These are phyloP conservation scores for Cystobasidiaceae sp. DNA, from an alignment of 1,284 basidiomycete genomes.

Conservation along the genomic window DNA sequence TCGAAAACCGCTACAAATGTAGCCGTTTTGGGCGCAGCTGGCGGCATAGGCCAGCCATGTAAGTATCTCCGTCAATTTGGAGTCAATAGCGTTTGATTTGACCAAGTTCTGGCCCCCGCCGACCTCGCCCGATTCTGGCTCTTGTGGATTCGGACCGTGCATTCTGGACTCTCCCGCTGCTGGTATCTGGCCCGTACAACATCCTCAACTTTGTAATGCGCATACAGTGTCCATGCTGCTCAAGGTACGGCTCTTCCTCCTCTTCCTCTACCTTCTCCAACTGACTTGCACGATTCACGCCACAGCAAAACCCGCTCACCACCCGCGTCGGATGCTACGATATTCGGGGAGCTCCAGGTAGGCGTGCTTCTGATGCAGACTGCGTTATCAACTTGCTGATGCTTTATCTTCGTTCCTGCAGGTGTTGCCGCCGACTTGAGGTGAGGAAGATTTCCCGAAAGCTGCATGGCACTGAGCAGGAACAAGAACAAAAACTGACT, in stretches of 20 bases:
- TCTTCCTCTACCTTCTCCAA: neutral
- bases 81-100: no score
- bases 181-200: neutral
- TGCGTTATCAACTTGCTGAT: neutral
- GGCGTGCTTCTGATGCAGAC: conserved; percentile 75
- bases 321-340: conserved; percentile 67
- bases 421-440: conserved; percentile 45
- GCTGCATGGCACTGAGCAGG: conserved; percentile 31
- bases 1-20: conserved; percentile 59
- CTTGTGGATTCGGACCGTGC: no score
- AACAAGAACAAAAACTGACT: no score
- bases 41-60: conserved; percentile 32
- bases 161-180: neutral
- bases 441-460: no score
- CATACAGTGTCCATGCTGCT: conserved; percentile 31
- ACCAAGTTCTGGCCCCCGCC: no score
- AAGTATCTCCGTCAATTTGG: conserved; percentile 1
- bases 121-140: no score
- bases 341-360: conserved; percentile 85
- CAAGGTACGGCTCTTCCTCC: conserved; percentile 11
- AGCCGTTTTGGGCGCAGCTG: conserved; percentile 83
- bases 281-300: neutral
- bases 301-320: conserved; percentile 75
- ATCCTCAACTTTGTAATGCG: neutral
- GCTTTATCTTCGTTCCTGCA: no score